Conservation (phyloP, 1,284 basidiomycete genomes). For the Irpex lacteus region DNA sequence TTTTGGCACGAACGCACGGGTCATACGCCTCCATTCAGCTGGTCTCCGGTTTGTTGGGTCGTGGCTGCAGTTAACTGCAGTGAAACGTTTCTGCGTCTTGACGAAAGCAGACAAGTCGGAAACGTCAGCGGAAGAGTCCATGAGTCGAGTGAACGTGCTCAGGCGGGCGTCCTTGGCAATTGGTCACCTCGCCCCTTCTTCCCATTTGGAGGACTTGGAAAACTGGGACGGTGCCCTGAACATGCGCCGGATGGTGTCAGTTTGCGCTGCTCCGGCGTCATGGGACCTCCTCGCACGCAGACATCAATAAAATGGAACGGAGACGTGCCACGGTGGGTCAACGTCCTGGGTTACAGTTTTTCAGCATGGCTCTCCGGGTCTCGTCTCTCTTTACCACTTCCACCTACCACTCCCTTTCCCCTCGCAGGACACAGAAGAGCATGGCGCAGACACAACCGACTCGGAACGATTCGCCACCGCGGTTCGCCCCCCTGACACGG, state of each 20-base stretch:
- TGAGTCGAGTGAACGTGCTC: neutral
- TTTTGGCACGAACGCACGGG: too few species aligned
- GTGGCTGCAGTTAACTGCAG: slow-evolving; percentile 1
- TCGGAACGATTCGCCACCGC: slow-evolving; percentile 9
- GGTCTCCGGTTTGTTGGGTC: slow-evolving; percentile 4
- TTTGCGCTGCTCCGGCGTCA: slow-evolving; percentile 6
- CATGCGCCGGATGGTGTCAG: slow-evolving; percentile 5
- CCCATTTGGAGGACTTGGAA: neutral
- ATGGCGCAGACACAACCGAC: neutral
- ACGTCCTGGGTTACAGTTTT: neutral
- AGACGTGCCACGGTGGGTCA: neutral
- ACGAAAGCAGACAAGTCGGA: neutral
- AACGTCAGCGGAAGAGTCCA: too few species aligned
- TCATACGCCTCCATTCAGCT: neutral
- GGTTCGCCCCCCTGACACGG: slow-evolving; percentile 10
- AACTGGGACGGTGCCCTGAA: neutral
- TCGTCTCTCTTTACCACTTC: neutral
- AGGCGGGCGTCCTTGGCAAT: neutral
- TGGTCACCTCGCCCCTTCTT: neutral
- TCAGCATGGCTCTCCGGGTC: neutral
- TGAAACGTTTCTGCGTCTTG: neutral
- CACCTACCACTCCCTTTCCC: neutral
- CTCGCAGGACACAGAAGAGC: neutral
- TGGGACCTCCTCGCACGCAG: neutral
- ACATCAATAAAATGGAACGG: neutral